phyloP scores from a whole-genome alignment of 2,329 filamentous ascomycete genomes.

The Blastomyces emzantsi region DNA sequence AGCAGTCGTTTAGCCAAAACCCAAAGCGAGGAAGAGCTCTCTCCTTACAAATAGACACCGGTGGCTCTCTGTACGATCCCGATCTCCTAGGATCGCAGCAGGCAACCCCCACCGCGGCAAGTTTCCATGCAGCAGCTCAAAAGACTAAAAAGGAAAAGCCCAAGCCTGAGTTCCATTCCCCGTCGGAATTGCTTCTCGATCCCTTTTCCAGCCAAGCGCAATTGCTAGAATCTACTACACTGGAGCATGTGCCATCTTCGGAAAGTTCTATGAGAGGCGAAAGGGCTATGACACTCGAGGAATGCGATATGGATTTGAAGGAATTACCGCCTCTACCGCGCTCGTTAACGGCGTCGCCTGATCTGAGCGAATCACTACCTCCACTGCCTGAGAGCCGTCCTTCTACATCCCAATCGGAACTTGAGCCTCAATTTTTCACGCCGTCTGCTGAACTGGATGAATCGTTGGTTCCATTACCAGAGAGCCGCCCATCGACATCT shows the following conservation, averaged over 20 bases:
- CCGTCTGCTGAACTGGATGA: constrained; percentile 3
- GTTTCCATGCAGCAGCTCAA: constrained; percentile 31
- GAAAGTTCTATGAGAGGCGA: constrained; percentile 25
- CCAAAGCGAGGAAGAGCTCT: constrained; percentile 21
- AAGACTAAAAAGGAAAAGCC: constrained; percentile 30
- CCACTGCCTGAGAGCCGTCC: constrained; percentile 2
- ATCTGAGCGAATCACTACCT: constrained; percentile 9
- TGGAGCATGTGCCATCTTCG: constrained; percentile 24
- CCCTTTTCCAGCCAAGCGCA: constrained; percentile 21
- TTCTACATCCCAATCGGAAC: constrained; percentile 12
- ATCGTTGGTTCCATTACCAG: constrained; percentile 6
- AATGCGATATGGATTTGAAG: constrained; percentile 16
- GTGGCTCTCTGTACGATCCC: constrained; percentile 25
- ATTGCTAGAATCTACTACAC: constrained; percentile 20
- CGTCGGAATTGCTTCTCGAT: constrained; percentile 38
- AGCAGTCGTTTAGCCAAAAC: constrained; percentile 17
- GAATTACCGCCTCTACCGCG: constrained; percentile 11
- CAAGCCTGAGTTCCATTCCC: constrained; percentile 40
- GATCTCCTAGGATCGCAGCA: constrained; percentile 55
- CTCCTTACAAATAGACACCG: constrained; percentile 21
- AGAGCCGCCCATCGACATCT: constrained; percentile 10
- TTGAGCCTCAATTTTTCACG: constrained; percentile 10
- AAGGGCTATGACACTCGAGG: constrained; percentile 17
- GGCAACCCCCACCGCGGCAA: constrained; percentile 57
- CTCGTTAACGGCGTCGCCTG: constrained; percentile 6